Conservation (phyloP, 306 rosid species). For the Adenanthera pavonina region DNA sequence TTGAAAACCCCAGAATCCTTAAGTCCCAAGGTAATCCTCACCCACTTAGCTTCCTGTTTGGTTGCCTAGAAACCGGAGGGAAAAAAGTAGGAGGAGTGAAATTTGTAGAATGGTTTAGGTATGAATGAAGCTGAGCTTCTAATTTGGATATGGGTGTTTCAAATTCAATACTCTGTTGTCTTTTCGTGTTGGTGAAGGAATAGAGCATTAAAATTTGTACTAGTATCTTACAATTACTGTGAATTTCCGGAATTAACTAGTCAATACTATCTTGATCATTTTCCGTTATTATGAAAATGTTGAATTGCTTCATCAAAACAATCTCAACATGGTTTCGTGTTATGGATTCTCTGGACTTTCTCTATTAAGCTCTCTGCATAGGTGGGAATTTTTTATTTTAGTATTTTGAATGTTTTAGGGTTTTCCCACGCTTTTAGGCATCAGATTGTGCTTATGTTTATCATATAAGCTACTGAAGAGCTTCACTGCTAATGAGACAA, state of each 20-base stretch:
- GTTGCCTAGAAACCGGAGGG: neutral
- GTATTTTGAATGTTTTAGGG: too few species aligned
- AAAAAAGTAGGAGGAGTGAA: neutral
- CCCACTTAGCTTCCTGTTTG: neutral
- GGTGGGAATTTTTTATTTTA: too few species aligned
- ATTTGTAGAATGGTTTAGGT: neutral
- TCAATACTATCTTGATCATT: neutral
- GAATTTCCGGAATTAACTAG: neutral
- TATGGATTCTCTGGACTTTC: neutral
- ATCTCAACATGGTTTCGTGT: neutral
- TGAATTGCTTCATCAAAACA: neutral
- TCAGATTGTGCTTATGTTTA: too few species aligned
- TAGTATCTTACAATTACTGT: neutral
- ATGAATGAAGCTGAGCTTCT: neutral
- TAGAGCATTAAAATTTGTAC: neutral
- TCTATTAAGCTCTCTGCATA: neutral
- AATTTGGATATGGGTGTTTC: neutral
- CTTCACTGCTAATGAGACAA: neutral
- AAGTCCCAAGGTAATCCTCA: neutral
- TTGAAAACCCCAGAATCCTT: neutral
- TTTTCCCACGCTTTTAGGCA: too few species aligned
- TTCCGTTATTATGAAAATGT: too few species aligned
- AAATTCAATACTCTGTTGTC: neutral
- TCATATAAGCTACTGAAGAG: neutral
- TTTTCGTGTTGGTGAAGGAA: neutral